These are phyloP conservation scores for Mimosa pudica DNA, from an alignment of 306 rosid species.

Conservation along the genomic window DNA sequence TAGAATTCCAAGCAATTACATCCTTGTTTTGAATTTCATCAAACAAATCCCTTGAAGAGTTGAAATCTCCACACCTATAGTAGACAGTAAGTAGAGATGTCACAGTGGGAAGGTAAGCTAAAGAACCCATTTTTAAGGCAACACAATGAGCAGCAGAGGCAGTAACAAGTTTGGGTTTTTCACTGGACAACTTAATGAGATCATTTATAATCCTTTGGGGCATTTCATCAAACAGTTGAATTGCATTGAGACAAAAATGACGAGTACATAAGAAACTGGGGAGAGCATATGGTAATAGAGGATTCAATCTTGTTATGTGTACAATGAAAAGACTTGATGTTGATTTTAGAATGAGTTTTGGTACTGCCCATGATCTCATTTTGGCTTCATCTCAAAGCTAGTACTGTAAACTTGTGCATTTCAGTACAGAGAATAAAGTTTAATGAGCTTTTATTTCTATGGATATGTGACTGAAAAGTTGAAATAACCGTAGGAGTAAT, in stretches of 20 bases:
- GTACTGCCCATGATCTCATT: constrained; percentile 38
- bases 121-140: constrained; percentile 49
- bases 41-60: constrained; percentile 49
- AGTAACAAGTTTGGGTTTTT: constrained; percentile 30
- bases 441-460: neutral
- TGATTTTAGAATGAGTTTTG: constrained; percentile 11
- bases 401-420: constrained; percentile 7
- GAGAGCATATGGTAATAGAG: constrained; percentile 11
- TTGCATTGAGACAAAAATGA: constrained; percentile 21
- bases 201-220: constrained; percentile 32
- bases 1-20: constrained; percentile 60
- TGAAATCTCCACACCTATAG: constrained; percentile 46
- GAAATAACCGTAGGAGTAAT: neutral
- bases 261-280: neutral
- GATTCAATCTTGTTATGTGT: constrained; percentile 27
- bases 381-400: constrained; percentile 29
- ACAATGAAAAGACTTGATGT: neutral
- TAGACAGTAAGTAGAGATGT: constrained; percentile 55
- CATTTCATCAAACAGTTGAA: constrained; percentile 47
- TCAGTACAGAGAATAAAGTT: neutral
- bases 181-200: constrained; percentile 32
- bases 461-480: constrained; percentile 1
- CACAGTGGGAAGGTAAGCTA: constrained; percentile 47
- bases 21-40: constrained; percentile 46
- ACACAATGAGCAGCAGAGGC: constrained; percentile 45